Evolutionary conservation across 2,329 filamentous ascomycete species (phyloP), one percentile per base, ranked within the genome.

Genomic region (Aureobasidium sp.): DNA sequence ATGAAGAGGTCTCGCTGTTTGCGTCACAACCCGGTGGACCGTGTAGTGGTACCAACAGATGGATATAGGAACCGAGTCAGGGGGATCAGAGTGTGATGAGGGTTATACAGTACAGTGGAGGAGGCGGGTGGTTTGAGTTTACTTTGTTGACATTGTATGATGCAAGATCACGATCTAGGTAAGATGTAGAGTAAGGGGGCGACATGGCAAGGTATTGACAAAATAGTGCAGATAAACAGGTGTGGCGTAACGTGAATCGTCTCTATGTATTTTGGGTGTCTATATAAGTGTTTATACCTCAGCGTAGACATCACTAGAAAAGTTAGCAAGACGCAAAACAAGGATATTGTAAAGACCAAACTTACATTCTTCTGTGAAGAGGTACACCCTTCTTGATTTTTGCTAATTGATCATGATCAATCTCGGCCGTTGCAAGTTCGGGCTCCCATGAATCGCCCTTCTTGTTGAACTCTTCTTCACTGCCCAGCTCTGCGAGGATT

Each of bases 401-500:
- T 13, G 64, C 35, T 11, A 77, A 62, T 61, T 72, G 70, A 10
- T 67, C 70, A 63, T 74, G 67, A 55, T 78, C 68, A 27, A 74
- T 71, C 46, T 72, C 69, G 2, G 69, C 76, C 57, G 75, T 64
- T 11, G 74, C 72, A 54, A 79, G 71, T 65, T 76, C 74, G 0
- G 75, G 74, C 64, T 72, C 72, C 46, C 60, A 65, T 65, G 68
- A 61, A 62, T 67, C 68, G 67, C 71, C 66, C 66, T 68, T 62
- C 65, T 74, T 61, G 66, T 67, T 33, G 61, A 62, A 75, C 40
- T 63, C 73, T 43, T 77, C 74, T 19, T 75, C 77, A 0, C 84
- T 85, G 42, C 79, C 79, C 69, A 86, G 78, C 68, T 87, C 80
- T 3, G 86, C 80, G 42, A 90, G 70, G 1, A 96, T 81, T 60